phyloP scores from a whole-genome alignment of 768 basidiomycete genomes.

The Psilocybe azurescens region DNA sequence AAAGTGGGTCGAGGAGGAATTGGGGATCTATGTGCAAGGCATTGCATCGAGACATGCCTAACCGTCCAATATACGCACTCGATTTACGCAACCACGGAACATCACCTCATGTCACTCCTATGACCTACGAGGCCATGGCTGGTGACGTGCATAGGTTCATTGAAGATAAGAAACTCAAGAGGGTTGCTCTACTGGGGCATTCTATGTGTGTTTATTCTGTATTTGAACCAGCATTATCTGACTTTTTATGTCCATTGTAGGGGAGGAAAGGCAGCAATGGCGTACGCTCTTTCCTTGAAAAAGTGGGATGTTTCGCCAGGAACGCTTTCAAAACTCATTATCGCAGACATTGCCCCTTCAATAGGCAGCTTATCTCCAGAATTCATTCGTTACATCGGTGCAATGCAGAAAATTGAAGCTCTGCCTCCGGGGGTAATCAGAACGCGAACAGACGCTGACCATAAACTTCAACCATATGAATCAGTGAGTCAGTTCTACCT shows the following conservation, averaged over 20 bases:
- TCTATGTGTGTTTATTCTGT: constrained; percentile 68
- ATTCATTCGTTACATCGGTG: constrained; percentile 68
- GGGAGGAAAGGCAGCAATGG: constrained; percentile 88
- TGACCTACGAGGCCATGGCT: constrained; percentile 83
- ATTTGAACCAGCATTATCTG: neutral
- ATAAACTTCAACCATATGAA: constrained; percentile 65
- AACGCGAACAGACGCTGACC: constrained; percentile 73
- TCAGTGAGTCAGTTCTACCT: constrained; percentile 49
- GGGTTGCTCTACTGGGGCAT: constrained; percentile 84
- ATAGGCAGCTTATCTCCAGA: constrained; percentile 61
- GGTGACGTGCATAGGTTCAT: constrained; percentile 77
- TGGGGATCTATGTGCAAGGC: constrained; percentile 84
- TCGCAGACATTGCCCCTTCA: constrained; percentile 85
- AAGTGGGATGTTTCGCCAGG: constrained; percentile 43
- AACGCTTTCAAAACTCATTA: constrained; percentile 61
- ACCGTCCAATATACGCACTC: constrained; percentile 74
- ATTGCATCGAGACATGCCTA: constrained; percentile 62
- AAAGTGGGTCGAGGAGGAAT: constrained; percentile 87
- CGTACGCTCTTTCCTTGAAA: constrained; percentile 55
- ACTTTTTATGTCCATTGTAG: constrained; percentile 38
- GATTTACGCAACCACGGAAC: constrained; percentile 91
- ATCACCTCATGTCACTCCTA: constrained; percentile 76
- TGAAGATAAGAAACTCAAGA: constrained; percentile 50
- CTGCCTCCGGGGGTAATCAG: constrained; percentile 47
- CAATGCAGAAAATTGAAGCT: constrained; percentile 76